A percentile compares a stretch with the other conserved stretches of the same genome.
Evolutionary conservation across 2,329 filamentous ascomycete genomes (phyloP).

Genomic region (Esteya vermicola): DNA sequence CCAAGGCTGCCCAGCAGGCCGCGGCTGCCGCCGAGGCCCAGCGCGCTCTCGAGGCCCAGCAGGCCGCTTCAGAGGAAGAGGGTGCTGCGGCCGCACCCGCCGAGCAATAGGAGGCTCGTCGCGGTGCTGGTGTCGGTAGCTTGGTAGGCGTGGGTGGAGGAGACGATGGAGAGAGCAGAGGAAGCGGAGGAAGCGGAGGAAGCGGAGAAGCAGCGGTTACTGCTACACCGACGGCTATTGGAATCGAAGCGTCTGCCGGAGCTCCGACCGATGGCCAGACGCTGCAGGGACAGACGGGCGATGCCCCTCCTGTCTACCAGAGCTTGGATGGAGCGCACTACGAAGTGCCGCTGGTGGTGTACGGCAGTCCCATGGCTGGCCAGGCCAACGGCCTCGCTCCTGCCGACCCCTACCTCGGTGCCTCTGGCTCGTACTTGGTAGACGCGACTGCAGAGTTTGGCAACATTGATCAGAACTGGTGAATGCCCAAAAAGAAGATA

Average conservation of each 20-base stretch:
- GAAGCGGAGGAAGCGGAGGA: neutral
- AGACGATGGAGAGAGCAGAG: neutral
- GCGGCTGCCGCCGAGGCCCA: conserved; percentile 50
- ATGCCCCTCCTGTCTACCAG: neutral
- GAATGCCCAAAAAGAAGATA: neutral
- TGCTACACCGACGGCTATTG: neutral
- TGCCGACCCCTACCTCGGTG: neutral
- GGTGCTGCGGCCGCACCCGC: conserved; percentile 35
- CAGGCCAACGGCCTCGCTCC: neutral
- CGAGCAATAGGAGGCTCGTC: conserved; percentile 26
- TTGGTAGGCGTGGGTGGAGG: neutral
- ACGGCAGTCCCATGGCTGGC: neutral
- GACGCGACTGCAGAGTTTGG: neutral
- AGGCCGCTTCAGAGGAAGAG: conserved; percentile 28
- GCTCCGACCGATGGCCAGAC: neutral
- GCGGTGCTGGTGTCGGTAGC: conserved; percentile 1
- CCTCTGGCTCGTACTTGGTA: too few species aligned
- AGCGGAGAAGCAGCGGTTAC: neutral
- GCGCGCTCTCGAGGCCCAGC: conserved; percentile 34
- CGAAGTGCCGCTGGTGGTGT: neutral
- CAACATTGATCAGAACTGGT: neutral
- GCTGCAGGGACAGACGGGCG: neutral
- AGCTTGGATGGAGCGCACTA: conserved; percentile 1
- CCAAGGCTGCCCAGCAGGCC: conserved; percentile 60
- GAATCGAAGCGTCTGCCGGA: neutral